phyloP scores from a whole-genome alignment of 148 eudicot genomes.

The Polygonum aviculare region DNA sequence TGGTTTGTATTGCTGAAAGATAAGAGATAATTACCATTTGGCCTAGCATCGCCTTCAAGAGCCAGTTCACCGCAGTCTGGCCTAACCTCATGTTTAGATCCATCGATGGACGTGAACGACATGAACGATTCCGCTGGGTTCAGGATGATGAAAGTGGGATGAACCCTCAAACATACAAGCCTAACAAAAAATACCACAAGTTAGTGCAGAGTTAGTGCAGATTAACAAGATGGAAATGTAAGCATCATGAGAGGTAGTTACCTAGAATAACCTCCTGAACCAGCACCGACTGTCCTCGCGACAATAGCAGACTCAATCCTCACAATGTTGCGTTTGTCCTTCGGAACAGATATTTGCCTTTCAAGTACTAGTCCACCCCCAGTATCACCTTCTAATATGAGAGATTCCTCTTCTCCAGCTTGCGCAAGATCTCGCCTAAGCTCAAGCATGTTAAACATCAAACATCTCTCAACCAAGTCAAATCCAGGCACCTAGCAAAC shows the following conservation, averaged over 20 bases:
- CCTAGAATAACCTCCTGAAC: constrained; percentile 99
- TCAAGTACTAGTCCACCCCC: constrained; percentile 78
- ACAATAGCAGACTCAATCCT: constrained; percentile 62
- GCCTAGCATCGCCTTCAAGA: constrained; percentile 70
- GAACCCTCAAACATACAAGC: constrained; percentile 97
- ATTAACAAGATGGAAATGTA: neutral
- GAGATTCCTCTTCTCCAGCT: constrained; percentile 80
- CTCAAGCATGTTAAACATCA: neutral
- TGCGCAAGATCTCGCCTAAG: constrained; percentile 77
- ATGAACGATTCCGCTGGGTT: constrained; percentile 65
- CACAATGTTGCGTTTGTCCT: constrained; percentile 39
- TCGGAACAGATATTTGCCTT: constrained; percentile 50
- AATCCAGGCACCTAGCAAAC: neutral
- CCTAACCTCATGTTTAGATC: constrained; percentile 64
- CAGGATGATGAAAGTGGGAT: constrained; percentile 58
- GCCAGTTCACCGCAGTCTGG: constrained; percentile 60
- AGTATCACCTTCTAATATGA: constrained; percentile 73
- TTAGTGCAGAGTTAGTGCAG: neutral
- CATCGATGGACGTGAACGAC: constrained; percentile 61
- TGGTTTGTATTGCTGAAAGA: neutral
- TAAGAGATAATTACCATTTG: constrained; percentile 47
- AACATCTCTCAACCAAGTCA: neutral
- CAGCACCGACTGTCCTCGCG: constrained; percentile 90
- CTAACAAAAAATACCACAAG: constrained; percentile 24
- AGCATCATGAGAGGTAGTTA: constrained; percentile 5